Evolutionary conservation across 768 basidiomycete species (phyloP).

Genomic region (Chalciporus sphaerocephalus): DNA sequence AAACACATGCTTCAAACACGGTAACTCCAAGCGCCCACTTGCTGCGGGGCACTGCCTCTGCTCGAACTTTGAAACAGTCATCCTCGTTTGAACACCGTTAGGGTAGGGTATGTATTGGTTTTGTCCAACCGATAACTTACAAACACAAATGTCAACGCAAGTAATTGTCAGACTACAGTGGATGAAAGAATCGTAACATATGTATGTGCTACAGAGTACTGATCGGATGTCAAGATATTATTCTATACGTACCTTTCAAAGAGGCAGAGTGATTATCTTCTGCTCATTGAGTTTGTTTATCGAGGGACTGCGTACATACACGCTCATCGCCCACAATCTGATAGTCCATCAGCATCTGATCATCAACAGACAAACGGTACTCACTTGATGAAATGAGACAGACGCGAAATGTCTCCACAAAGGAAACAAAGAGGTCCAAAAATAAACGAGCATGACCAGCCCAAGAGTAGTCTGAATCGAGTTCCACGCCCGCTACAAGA

Average conservation of each 20-base stretch:
- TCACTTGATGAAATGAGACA: neutral
- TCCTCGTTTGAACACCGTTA: neutral
- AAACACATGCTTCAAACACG: neutral
- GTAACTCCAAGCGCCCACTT: neutral
- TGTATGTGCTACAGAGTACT: neutral
- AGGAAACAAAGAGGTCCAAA: slow-evolving; percentile 13
- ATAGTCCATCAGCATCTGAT: neutral
- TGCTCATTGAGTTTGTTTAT: neutral
- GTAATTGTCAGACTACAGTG: neutral
- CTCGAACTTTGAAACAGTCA: neutral
- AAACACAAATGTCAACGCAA: no score
- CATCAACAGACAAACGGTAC: neutral
- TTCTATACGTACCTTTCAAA: neutral
- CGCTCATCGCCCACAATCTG: no score
- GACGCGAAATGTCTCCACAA: slow-evolving; percentile 11
- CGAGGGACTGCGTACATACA: no score
- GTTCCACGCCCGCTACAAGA: slow-evolving; percentile 18
- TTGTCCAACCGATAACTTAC: no score
- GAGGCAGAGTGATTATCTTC: no score
- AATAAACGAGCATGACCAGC: slow-evolving; percentile 19
- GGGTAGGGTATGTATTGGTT: neutral
- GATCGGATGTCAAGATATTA: no score
- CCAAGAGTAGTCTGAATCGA: slow-evolving; percentile 33
- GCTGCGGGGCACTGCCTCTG: neutral
- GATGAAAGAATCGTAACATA: neutral